Percentiles rank a stretch among this genome's conserved stretches.
Conservation (phyloP, 2,329 filamentous ascomycete genomes). For the Pochonia chlamydosporia region DNA sequence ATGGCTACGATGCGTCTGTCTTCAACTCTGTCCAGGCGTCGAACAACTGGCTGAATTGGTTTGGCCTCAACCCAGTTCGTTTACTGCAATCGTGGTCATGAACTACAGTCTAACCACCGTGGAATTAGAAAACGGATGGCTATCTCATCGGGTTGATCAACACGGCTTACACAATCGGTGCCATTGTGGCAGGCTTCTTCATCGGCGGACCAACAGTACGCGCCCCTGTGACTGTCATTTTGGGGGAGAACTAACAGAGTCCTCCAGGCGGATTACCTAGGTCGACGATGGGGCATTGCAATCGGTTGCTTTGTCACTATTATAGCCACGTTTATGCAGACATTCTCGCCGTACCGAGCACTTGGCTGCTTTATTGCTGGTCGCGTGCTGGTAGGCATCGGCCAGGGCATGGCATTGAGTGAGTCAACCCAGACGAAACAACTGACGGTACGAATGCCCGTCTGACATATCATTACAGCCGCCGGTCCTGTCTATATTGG, state of each 20-base stretch:
- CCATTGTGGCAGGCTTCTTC: conserved; percentile 66
- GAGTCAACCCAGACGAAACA: background rate
- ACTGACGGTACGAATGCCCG: too few species aligned
- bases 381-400: conserved; percentile 62
- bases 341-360: conserved; percentile 54
- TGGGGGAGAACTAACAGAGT: conserved; percentile 9
- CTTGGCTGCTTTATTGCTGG: conserved; percentile 64
- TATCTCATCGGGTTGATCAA: conserved; percentile 50
- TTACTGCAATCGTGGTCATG: too few species aligned
- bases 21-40: conserved; percentile 69
- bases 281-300: conserved; percentile 60
- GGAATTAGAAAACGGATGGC: conserved; percentile 34
- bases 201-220: conserved; percentile 54
- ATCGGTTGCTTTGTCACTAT: conserved; percentile 60
- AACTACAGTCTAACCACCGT: too few species aligned
- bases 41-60: conserved; percentile 59
- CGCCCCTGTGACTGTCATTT: too few species aligned
- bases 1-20: conserved; percentile 69
- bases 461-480: conserved; percentile 29
- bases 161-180: conserved; percentile 65
- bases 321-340: conserved; percentile 63
- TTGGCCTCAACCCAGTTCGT: conserved; percentile 40
- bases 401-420: conserved; percentile 61
- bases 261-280: conserved; percentile 47
- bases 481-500: conserved; percentile 67